Evolutionary conservation across 2,329 filamentous ascomycete genomes (phyloP), one percentile per base, ranked within the genome.

Genomic region (Cladosporium sphaerospermum): DNA sequence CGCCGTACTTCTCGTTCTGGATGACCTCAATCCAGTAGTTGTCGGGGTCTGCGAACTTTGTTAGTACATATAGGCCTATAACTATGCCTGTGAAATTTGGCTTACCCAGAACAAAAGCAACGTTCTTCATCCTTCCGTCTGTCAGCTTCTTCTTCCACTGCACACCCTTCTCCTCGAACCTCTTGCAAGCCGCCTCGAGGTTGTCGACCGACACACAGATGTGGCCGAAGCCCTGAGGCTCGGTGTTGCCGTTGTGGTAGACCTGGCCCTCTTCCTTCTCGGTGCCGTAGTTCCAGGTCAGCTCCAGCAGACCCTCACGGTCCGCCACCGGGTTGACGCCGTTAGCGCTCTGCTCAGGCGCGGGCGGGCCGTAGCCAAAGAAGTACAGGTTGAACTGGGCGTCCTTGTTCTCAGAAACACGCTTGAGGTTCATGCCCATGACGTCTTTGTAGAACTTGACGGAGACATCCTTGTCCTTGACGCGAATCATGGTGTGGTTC

Each of bases 81-180:
- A 9, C 3, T 4, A 14, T n/a, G 0, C 16, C 16, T 18, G 16
- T 18, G 5, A 14, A 4, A 16, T 14, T 18, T 6, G 10, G 62
- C 67, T 33, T 62, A 73, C 72, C 92, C 45, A 96, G 76, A 44
- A 97, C 73, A 67, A 97, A 97, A 0, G 93, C 93, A 51, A 97
- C 85, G 59, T 93, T 89, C 78, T 88, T 92, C 91, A 96, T 96
- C 28, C 61, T 51, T 2, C 92, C 92, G 58, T 97, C 92, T 2
- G 89, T 95, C 57, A 97, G 78, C 59, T 88, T 80, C 83, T 97
- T 97, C 83, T 96, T 96, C 89, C 90, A 99, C 71, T 80, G 84
- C 52, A 92, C 86, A 5, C 85, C 81, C 66, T 88, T 75, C 52
- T 83, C 81, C 68, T 97, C 93, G 62, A 97, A 91, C 11, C 91